Conservation (phyloP, 768 basidiomycete species). For the Rhodotorula sphaerocarpa region DNA sequence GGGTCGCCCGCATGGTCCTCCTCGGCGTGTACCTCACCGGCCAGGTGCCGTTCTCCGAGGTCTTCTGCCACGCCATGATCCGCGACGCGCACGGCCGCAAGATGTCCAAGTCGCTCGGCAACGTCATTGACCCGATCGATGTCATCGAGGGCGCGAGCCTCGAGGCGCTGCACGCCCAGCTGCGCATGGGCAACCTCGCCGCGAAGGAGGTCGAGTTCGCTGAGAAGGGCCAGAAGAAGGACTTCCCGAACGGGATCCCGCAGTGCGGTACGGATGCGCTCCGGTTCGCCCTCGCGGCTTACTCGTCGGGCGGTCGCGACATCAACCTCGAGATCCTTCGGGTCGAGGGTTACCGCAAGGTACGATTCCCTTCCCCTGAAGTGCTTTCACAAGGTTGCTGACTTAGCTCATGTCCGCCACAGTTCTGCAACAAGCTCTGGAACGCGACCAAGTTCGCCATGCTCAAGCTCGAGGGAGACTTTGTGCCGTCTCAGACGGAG, state of each 20-base stretch:
- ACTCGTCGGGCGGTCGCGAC: conserved; percentile 86
- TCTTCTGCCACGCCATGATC: conserved; percentile 96
- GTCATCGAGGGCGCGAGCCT: conserved; percentile 78
- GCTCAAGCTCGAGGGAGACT: conserved; percentile 80
- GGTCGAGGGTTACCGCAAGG: conserved; percentile 92
- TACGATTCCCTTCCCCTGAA: not conserved
- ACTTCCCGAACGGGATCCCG: conserved; percentile 97
- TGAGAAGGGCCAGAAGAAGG: conserved; percentile 90
- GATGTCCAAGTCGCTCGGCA: conserved; percentile 97
- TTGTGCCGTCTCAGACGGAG: conserved; percentile 61
- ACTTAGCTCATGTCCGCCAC: not conserved
- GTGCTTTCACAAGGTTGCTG: not conserved
- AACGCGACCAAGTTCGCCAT: conserved; percentile 99
- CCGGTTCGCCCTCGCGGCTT: conserved; percentile 88
- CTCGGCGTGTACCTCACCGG: conserved; percentile 82
- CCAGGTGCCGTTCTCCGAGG: conserved; percentile 86
- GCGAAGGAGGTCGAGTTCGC: conserved; percentile 87
- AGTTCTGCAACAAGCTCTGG: conserved; percentile 98
- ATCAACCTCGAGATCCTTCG: conserved; percentile 93
- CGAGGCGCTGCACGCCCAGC: conserved; percentile 71
- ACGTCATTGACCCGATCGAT: conserved; percentile 94
- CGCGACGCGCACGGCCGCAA: conserved; percentile 97
- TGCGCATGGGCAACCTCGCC: conserved; percentile 84
- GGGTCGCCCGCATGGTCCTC: conserved; percentile 98
- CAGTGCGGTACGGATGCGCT: conserved; percentile 97